A percentile compares a stretch with the other conserved stretches of the same genome.
These are phyloP conservation scores for Laguncularia racemosa DNA, from an alignment of 345 rosid genomes.

Conservation along the genomic window DNA sequence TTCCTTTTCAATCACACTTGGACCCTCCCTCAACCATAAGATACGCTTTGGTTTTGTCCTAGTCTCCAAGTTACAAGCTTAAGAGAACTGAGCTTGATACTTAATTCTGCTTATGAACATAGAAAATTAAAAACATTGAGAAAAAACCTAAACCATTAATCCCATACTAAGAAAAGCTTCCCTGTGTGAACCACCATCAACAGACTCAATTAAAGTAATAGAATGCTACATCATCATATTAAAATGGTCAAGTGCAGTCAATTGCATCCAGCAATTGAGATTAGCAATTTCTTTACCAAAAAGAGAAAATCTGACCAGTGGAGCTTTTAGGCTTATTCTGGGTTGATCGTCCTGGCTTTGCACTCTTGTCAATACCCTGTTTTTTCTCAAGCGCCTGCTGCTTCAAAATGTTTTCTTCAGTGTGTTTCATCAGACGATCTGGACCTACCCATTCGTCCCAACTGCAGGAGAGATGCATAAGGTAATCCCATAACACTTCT, in stretches of 20 bases:
- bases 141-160: too few species aligned
- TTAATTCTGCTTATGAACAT: too few species aligned
- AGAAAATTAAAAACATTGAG: too few species aligned
- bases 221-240: background rate
- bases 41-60: too few species aligned
- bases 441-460: slow-evolving; percentile 97
- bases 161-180: too few species aligned
- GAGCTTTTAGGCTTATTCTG: slow-evolving; percentile 56
- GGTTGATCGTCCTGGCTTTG: slow-evolving; percentile 55
- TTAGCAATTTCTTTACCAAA: background rate
- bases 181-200: too few species aligned
- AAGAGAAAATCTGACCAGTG: slow-evolving; percentile 33
- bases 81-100: too few species aligned
- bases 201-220: background rate
- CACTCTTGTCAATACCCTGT: slow-evolving; percentile 50
- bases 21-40: too few species aligned
- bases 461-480: slow-evolving; percentile 56
- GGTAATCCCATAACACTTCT: slow-evolving; percentile 21
- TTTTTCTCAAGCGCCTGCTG: slow-evolving; percentile 57
- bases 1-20: too few species aligned
- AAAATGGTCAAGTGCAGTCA: background rate
- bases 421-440: slow-evolving; percentile 59
- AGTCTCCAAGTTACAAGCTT: too few species aligned
- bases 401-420: slow-evolving; percentile 58
- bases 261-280: background rate